Evolutionary conservation across 192 early-diverging fungal species (phyloP).

Genomic region (Backusella liffmaniae): DNA sequence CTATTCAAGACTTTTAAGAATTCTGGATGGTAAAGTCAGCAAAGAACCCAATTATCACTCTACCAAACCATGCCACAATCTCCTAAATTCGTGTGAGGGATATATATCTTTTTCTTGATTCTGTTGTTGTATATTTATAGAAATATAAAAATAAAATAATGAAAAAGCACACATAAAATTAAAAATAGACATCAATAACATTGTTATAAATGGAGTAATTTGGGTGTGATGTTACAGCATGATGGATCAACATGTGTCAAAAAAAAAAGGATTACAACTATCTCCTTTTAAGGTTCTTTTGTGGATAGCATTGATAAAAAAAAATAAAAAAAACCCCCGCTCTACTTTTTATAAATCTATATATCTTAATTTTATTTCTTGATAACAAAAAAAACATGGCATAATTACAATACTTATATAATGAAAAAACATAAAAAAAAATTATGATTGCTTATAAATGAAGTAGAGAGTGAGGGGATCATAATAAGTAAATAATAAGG

Average conservation of each 20-base stretch:
- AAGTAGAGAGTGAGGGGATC: not conserved
- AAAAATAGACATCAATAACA: not conserved
- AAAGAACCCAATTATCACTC: not conserved
- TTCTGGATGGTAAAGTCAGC: not conserved
- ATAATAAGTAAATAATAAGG: not conserved
- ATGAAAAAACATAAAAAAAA: not conserved
- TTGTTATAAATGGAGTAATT: not conserved
- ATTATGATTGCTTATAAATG: not conserved
- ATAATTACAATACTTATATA: not conserved
- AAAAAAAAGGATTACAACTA: not conserved
- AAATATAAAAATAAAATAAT: not conserved
- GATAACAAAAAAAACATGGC: not conserved
- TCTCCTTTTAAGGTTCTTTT: not conserved
- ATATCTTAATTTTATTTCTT: slow-evolving; percentile 1
- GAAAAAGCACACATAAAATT: not conserved
- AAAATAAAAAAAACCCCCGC: too few species aligned
- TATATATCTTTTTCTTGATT: not conserved
- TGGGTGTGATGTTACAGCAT: not conserved
- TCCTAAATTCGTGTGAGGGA: too few species aligned
- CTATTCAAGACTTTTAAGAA: not conserved
- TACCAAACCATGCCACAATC: not conserved
- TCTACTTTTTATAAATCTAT: not conserved
- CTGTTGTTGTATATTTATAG: not conserved
- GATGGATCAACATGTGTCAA: slow-evolving; percentile 1
- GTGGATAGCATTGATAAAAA: not conserved